Percentiles rank a stretch among this genome's conserved stretches.
Conservation (phyloP, 73 alveolate genomes). For the Paramecium caudatum region DNA sequence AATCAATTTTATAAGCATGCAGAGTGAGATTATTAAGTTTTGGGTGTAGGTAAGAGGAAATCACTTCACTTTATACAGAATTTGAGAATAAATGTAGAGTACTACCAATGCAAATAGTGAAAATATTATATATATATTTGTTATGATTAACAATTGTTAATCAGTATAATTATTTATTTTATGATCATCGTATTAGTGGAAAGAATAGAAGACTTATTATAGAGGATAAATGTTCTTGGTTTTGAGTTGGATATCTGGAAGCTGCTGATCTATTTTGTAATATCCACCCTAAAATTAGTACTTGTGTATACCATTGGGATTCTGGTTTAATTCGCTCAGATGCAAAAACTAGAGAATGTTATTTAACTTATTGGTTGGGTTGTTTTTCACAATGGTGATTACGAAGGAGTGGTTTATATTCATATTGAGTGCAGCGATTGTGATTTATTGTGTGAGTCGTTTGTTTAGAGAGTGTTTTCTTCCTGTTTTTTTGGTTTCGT, state of each 20-base stretch:
- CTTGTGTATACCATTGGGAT: constrained; percentile 62
- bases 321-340: background rate
- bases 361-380: constrained; percentile 42
- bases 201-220: background rate
- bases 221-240: background rate
- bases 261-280: background rate
- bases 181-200: constrained; percentile 25
- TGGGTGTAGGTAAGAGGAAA: too few relatives aligned
- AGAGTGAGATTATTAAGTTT: too few relatives aligned
- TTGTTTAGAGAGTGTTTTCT: background rate
- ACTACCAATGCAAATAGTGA: too few relatives aligned
- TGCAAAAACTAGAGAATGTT: background rate
- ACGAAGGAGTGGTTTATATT: constrained; percentile 29
- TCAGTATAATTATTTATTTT: background rate
- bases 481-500: background rate
- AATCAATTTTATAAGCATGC: too few relatives aligned
- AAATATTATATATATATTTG: too few relatives aligned
- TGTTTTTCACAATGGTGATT: constrained; percentile 11
- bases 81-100: too few relatives aligned
- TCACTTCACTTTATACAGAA: too few relatives aligned
- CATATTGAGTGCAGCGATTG: background rate
- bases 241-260: background rate
- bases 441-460: background rate
- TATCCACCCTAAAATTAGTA: background rate
- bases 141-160: constrained; percentile 13